phyloP scores from a whole-genome alignment of 2,329 filamentous ascomycete genomes.

The Chaetomium sp. region DNA sequence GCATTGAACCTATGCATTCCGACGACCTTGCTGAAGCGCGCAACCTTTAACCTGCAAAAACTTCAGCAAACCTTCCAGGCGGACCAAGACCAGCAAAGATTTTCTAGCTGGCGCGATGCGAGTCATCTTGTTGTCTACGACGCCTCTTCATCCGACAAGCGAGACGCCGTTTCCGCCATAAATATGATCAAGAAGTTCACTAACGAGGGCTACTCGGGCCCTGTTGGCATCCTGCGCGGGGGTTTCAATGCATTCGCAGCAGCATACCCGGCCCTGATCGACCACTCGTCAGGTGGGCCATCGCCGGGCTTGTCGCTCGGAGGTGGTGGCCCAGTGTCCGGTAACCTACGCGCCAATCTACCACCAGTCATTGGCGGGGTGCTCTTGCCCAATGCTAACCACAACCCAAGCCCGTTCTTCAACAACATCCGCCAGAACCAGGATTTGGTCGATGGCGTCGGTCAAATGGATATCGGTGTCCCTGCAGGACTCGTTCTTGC shows the following conservation, averaged over 20 bases:
- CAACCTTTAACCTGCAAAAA: constrained; percentile 87
- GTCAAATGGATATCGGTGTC: constrained; percentile 66
- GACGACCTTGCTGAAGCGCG: constrained; percentile 86
- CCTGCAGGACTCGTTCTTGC: constrained; percentile 51
- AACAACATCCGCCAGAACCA: constrained; percentile 95
- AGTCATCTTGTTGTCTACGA: constrained; percentile 88
- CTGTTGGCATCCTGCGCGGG: constrained; percentile 73
- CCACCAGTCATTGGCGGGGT: constrained; percentile 89
- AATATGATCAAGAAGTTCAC: constrained; percentile 95
- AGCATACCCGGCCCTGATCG: constrained; percentile 66
- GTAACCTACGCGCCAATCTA: constrained; percentile 49
- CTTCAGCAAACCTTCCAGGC: constrained; percentile 83
- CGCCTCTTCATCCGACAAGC: constrained; percentile 70
- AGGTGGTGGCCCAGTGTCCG: constrained; percentile 47
- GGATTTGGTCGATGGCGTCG: constrained; percentile 90
- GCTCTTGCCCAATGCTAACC: constrained; percentile 69
- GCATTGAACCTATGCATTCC: constrained; percentile 93
- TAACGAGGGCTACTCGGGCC: constrained; percentile 77
- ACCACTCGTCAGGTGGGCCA: constrained; percentile 48
- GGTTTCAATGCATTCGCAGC: constrained; percentile 76
- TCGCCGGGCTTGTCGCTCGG: constrained; percentile 56
- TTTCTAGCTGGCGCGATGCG: constrained; percentile 73
- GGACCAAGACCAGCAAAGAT: constrained; percentile 68
- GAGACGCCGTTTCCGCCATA: constrained; percentile 76
- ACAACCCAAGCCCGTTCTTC: constrained; percentile 85